A percentile compares a stretch with the other conserved stretches of the same genome.
Evolutionary conservation across 78 protist species (phyloP).

Genomic region (Speleostelium caveatum): DNA sequence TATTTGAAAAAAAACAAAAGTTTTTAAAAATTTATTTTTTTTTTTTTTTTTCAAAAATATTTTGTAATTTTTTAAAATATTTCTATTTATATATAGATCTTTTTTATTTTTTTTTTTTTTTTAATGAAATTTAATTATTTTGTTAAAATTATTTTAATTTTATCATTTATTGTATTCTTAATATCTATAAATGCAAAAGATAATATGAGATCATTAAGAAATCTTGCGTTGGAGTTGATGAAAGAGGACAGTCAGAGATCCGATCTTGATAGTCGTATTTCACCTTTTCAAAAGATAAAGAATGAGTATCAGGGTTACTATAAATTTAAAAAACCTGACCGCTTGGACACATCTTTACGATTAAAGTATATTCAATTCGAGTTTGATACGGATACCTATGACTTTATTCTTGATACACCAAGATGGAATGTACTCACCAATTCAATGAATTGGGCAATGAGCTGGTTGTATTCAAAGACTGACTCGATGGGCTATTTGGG

Average conservation of each 20-base stretch:
- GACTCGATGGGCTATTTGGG: conserved; percentile 66
- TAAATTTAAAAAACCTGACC: neutral
- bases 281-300: conserved; percentile 4
- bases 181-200: neutral
- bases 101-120: too few relatives aligned
- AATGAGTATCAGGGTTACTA: conserved; percentile 42
- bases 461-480: conserved; percentile 51
- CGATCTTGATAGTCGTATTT: neutral
- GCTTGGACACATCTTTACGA: neutral
- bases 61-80: too few relatives aligned
- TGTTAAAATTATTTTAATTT: too few relatives aligned
- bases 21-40: too few relatives aligned
- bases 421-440: conserved; percentile 49
- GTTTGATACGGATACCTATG: conserved; percentile 32
- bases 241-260: conserved; percentile 25
- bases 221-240: conserved; percentile 49
- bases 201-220: conserved; percentile 45
- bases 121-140: too few relatives aligned
- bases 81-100: too few relatives aligned
- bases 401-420: conserved; percentile 52
- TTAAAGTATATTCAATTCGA: neutral
- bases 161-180: too few relatives aligned
- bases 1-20: too few relatives aligned
- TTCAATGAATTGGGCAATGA: conserved; percentile 28
- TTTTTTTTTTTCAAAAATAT: too few relatives aligned